Base-by-base conservation (phyloP, 2,329 filamentous ascomycete genomes). In the Colletotrichum sp. region DNA sequence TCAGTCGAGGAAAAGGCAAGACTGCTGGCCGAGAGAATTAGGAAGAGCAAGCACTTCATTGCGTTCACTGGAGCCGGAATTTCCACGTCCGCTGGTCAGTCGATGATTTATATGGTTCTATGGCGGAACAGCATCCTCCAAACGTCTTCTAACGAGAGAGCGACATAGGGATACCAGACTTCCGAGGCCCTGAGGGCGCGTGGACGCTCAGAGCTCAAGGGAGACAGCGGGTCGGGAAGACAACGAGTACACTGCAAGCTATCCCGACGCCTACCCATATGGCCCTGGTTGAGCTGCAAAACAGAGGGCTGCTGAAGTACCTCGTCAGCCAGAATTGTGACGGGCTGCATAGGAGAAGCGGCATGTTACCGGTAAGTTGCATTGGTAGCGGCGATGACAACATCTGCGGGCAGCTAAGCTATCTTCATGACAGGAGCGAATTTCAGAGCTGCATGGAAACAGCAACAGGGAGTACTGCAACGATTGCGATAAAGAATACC, bases 401-500 rank as follows among this genome's bases (percentile, higher is more conserved):
- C n/a, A n/a, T n/a, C n/a, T n/a, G n/a, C n/a, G n/a, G n/a, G n/a
- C n/a, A n/a, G n/a, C n/a, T n/a, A n/a, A n/a, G n/a, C n/a, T n/a
- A n/a, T n/a, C n/a, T n/a, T n/a, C n/a, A n/a, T n/a, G n/a, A n/a
- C 55, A 88, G 86, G 81, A 85, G 9, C 83, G 68, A 12, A 87
- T 88, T 60, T 87, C 87, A 0, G 87, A 89, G 71, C 82, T 89
- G 1, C 87, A 89, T 34, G 87, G 87, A 0, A 89, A 89, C 61
- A 88, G 83, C 44, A 89, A 88, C 57, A 83, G 84, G 1, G 87
- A 88, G 68, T 84, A 80, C 32, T 89, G 87, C 77, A 83, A 84
- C 57, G 82, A 85, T 12, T 89, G 86, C 44, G 84, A 83, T 0
- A 87, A 87, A 34, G 86, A 89, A 68, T 88, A 87, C 30, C 83